These are phyloP conservation scores for Pichia sp. DNA, from an alignment of 1,139 yeast genomes.

Conservation along the genomic window DNA sequence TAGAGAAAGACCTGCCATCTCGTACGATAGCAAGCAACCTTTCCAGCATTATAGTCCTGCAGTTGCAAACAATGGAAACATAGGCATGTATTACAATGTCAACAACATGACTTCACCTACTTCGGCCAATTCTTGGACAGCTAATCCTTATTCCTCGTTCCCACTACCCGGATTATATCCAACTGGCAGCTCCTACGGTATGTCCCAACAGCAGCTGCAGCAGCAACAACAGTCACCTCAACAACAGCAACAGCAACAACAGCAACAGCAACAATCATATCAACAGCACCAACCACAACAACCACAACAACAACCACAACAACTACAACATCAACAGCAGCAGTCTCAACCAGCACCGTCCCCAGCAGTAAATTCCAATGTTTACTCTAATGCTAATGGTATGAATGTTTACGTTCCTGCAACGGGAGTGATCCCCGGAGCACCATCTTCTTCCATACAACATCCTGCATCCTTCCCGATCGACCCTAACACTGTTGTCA, in stretches of 20 bases:
- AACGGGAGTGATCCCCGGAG: neutral
- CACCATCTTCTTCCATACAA: neutral
- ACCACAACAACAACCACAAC: neutral
- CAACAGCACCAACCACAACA: neutral
- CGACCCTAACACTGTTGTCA: neutral
- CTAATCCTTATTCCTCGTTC: neutral
- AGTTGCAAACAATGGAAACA: neutral
- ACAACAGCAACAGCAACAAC: neutral
- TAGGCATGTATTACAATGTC: constrained; percentile 1
- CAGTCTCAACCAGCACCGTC: neutral
- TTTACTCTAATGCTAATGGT: neutral
- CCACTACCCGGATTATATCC: neutral
- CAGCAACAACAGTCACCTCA: neutral
- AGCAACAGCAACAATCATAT: neutral
- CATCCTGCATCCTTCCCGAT: neutral
- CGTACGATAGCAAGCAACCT: neutral
- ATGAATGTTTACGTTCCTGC: neutral
- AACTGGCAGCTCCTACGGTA: neutral
- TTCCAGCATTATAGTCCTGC: neutral
- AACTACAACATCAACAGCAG: neutral
- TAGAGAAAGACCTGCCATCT: neutral
- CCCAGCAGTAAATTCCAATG: neutral
- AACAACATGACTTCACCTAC: neutral
- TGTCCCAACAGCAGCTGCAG: neutral
- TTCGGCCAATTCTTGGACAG: neutral